These are phyloP conservation scores for Musa beccarii DNA, from an alignment of 176 grass and related monocot species.

Conservation along the genomic window DNA sequence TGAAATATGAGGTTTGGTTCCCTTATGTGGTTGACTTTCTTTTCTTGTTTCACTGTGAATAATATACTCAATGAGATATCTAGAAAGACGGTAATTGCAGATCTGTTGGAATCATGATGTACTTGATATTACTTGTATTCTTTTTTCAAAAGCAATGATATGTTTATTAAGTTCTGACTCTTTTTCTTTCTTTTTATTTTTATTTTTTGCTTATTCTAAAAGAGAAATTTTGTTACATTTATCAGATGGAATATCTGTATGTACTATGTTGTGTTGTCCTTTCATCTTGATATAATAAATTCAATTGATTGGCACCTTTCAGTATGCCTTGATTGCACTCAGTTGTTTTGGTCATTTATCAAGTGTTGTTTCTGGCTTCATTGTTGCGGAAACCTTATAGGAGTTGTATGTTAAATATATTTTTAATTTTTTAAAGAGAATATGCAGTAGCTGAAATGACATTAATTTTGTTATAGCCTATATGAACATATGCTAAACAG, in stretches of 20 bases:
- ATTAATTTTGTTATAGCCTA: not conserved
- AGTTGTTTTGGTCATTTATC: not conserved
- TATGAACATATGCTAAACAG: not conserved
- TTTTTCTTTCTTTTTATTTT: not conserved
- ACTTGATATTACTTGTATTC: not conserved
- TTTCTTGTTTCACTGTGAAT: not conserved
- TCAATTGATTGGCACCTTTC: not conserved
- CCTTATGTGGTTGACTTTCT: not conserved
- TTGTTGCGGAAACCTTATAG: not conserved
- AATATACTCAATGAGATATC: not conserved
- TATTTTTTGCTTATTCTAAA: not conserved
- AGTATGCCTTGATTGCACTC: not conserved
- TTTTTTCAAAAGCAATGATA: not conserved
- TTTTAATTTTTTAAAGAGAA: not conserved
- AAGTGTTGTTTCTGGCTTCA: too few relatives aligned
- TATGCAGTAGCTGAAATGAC: not conserved
- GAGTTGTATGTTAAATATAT: not conserved
- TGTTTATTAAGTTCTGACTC: conserved; percentile 3
- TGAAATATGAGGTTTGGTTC: conserved; percentile 90
- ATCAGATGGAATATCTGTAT: not conserved
- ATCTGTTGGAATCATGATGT: not conserved
- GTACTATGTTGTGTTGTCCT: not conserved
- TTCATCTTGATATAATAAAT: not conserved
- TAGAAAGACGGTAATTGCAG: not conserved
- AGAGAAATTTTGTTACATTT: not conserved